These are phyloP conservation scores for Nidularia sp. DNA, from an alignment of 768 basidiomycete species.

Conservation along the genomic window DNA sequence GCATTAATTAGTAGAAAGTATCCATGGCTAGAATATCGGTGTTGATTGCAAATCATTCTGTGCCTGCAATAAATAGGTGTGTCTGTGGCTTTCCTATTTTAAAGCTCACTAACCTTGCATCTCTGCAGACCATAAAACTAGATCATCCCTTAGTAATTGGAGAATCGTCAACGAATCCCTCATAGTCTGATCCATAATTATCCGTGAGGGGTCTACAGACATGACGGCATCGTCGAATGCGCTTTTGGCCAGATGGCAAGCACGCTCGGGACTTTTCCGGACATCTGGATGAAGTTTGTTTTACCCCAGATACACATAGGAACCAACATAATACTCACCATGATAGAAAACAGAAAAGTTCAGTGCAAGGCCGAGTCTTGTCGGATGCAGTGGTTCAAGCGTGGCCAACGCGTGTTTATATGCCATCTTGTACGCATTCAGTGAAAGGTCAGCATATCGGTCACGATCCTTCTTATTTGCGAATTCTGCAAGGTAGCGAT, in stretches of 20 bases:
- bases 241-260: conserved; percentile 86
- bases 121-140: conserved; percentile 82
- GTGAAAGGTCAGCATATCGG: conserved; percentile 66
- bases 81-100: background rate
- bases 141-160: conserved; percentile 79
- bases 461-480: conserved; percentile 68
- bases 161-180: conserved; percentile 81
- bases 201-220: conserved; percentile 46
- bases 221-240: conserved; percentile 89
- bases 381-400: conserved; percentile 78
- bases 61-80: background rate
- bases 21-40: background rate
- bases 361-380: conserved; percentile 81
- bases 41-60: background rate
- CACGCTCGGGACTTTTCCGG: conserved; percentile 77
- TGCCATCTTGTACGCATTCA: conserved; percentile 82
- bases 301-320: too few species aligned
- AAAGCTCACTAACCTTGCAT: conserved; percentile 38
- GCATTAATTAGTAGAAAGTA: background rate
- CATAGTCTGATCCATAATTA: conserved; percentile 30
- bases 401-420: conserved; percentile 78
- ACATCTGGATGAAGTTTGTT: conserved; percentile 44
- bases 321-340: conserved; percentile 18
- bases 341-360: conserved; percentile 96
- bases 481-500: conserved; percentile 87